phyloP scores from a whole-genome alignment of 108 stramenopile species.

The Pseudonitzschia multiseries region DNA sequence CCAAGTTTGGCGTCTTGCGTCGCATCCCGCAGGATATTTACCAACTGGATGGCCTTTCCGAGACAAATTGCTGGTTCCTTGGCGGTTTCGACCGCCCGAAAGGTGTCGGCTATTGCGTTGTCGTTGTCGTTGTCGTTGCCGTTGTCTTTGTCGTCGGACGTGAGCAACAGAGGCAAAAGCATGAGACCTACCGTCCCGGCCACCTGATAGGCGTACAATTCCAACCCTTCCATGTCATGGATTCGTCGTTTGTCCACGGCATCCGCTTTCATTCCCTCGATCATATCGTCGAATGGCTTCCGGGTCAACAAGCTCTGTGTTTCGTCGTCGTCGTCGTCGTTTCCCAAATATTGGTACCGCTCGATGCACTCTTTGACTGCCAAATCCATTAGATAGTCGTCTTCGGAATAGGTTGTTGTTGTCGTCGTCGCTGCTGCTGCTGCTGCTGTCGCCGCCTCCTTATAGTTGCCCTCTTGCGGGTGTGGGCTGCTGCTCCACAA shows the following conservation, averaged over 20 bases:
- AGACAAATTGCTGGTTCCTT: conserved; percentile 27
- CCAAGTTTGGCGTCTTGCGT: conserved; percentile 25
- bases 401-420: not conserved
- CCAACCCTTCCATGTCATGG: conserved; percentile 27
- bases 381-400: conserved; percentile 13
- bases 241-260: conserved; percentile 19
- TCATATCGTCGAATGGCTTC: conserved; percentile 31
- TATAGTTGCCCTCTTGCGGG: too few species aligned
- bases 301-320: not conserved
- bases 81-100: not conserved
- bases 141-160: not conserved
- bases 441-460: not conserved
- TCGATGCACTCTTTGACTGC: conserved; percentile 7
- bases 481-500: conserved; percentile 9
- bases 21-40: conserved; percentile 33
- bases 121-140: not conserved
- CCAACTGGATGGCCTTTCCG: conserved; percentile 33
- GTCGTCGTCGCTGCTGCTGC: not conserved
- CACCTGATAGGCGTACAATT: conserved; percentile 35
- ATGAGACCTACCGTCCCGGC: conserved; percentile 36
- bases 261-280: conserved; percentile 29
- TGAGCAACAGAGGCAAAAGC: conserved; percentile 20
- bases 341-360: not conserved
- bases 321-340: not conserved
- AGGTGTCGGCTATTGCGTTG: too few species aligned